phyloP scores from a whole-genome alignment of 305 asterid species.

The Coffea humblotiana region DNA sequence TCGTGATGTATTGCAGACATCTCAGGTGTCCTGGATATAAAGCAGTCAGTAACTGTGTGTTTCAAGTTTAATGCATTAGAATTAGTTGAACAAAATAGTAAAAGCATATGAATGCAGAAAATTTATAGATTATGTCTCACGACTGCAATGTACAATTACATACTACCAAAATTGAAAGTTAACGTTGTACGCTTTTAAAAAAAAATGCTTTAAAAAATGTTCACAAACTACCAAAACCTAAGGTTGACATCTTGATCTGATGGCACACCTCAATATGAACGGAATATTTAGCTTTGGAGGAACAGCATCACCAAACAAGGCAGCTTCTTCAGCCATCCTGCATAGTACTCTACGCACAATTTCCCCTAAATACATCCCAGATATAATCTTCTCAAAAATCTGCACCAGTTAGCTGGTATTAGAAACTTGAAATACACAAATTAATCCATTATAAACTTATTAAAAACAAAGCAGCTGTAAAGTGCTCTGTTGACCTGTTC shows the following conservation, averaged over 20 bases:
- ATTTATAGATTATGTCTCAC: not conserved
- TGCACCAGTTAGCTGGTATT: constrained; percentile 34
- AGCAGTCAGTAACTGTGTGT: not conserved
- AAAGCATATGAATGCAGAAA: not conserved
- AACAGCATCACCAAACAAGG: constrained; percentile 63
- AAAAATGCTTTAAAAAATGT: not conserved
- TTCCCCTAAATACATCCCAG: constrained; percentile 96
- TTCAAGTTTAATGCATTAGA: not conserved
- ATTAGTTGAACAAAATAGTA: not conserved
- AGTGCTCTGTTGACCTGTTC: constrained; percentile 60
- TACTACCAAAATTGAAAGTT: not conserved
- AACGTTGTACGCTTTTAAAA: not conserved
- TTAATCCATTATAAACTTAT: constrained; percentile 13
- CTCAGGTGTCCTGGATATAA: constrained; percentile 69
- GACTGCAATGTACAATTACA: not conserved
- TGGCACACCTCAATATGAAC: constrained; percentile 61
- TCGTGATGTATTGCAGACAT: constrained; percentile 93
- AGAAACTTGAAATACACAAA: constrained; percentile 10
- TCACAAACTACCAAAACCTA: not conserved
- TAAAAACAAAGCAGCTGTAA: not conserved
- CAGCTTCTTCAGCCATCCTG: constrained; percentile 79
- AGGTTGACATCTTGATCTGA: not conserved
- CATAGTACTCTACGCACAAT: constrained; percentile 74
- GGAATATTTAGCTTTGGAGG: constrained; percentile 70
- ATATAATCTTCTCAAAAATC: constrained; percentile 79